These are phyloP conservation scores for Geranium rotundifolium DNA, from an alignment of 345 rosid species.

Conservation along the genomic window DNA sequence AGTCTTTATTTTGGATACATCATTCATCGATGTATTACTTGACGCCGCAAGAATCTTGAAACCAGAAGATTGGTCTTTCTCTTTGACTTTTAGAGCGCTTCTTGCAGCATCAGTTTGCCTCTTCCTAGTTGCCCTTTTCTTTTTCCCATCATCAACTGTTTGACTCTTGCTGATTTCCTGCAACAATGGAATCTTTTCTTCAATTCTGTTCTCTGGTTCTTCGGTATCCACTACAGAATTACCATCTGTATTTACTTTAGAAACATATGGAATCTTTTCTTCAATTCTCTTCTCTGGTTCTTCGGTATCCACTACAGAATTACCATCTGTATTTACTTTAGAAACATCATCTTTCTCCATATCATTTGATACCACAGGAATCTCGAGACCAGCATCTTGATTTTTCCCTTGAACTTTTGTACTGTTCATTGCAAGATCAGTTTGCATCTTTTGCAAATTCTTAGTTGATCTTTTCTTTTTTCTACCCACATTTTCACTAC, in stretches of 20 bases:
- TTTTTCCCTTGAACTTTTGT: too few species aligned
- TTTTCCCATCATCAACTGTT: constrained; percentile 17
- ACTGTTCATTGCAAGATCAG: background rate
- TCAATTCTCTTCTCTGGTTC: too few species aligned
- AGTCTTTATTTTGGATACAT: constrained; percentile 8
- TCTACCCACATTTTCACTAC: constrained; percentile 17
- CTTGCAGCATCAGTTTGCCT: constrained; percentile 7
- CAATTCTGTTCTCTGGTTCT: constrained; percentile 26
- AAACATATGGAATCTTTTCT: constrained; percentile 1
- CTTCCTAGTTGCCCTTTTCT: constrained; percentile 37
- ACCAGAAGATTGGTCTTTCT: background rate
- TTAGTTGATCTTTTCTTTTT: constrained; percentile 33
- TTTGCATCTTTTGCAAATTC: constrained; percentile 24
- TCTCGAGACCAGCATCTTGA: too few species aligned
- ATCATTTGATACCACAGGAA: too few species aligned
- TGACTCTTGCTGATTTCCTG: constrained; percentile 11
- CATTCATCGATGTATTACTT: constrained; percentile 6
- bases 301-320: too few species aligned
- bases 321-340: too few species aligned
- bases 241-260: constrained; percentile 3
- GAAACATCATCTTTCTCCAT: too few species aligned
- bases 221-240: constrained; percentile 15
- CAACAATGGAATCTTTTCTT: background rate
- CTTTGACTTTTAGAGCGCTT: background rate
- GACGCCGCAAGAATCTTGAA: too few species aligned